Conservation (phyloP, 2,329 filamentous ascomycete genomes). For the Chaetomium strumarium region DNA sequence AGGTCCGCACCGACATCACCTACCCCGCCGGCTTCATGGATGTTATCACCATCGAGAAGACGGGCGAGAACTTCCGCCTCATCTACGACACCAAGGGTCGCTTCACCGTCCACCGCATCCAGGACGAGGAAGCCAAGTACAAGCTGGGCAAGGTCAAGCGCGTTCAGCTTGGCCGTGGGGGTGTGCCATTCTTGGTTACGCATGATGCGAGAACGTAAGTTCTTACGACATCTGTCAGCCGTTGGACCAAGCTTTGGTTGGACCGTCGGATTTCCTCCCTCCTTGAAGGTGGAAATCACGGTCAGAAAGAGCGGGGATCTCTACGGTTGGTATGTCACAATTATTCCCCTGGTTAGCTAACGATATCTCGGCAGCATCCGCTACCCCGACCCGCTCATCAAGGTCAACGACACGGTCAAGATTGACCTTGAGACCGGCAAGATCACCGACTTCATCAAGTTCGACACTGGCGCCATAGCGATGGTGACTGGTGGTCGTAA, state of each 20-base stretch:
- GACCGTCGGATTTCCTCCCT: conserved; percentile 29
- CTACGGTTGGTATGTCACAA: conserved; percentile 50
- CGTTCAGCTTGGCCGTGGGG: conserved; percentile 97
- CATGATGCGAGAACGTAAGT: conserved; percentile 99
- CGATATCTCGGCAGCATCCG: conserved; percentile 66
- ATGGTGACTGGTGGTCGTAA: conserved; percentile 99
- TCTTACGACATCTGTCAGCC: conserved; percentile 98
- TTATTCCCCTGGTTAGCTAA: conserved; percentile 36
- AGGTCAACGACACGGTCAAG: conserved; percentile 99
- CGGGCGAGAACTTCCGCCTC: conserved; percentile 99
- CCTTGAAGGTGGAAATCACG: conserved; percentile 6
- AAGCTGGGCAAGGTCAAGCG: conserved; percentile 99
- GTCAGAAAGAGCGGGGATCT: conserved; percentile 33
- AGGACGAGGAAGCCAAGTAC: conserved; percentile 97
- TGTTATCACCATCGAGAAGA: conserved; percentile 99
- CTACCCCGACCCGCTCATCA: conserved; percentile 96
- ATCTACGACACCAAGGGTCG: conserved; percentile 99
- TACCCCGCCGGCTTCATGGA: conserved; percentile 99
- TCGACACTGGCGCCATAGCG: conserved; percentile 95
- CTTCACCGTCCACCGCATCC: conserved; percentile 99
- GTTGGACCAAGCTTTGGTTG: conserved; percentile 99
- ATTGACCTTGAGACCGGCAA: conserved; percentile 95
- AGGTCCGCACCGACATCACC: conserved; percentile 97
- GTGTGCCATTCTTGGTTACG: conserved; percentile 99
- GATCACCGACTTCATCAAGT: conserved; percentile 96